A percentile compares a stretch with the other conserved stretches of the same genome.
Conservation (phyloP, 2,329 filamentous ascomycete species). For the Coleophoma eucalyptorum region DNA sequence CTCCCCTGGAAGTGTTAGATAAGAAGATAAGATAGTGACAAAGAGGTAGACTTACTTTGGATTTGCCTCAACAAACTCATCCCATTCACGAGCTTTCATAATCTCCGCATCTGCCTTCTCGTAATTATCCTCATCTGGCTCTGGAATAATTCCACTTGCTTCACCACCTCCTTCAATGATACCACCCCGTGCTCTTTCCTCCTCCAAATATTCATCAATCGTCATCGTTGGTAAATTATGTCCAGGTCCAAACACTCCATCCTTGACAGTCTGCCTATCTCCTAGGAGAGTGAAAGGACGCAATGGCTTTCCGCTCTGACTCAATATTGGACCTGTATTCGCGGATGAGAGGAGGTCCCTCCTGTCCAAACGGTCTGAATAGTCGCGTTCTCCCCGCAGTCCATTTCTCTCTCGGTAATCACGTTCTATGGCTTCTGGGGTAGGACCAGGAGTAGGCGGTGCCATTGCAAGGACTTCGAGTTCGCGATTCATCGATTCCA, state of each 20-base stretch:
- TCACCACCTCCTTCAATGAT: slow-evolving; percentile 90
- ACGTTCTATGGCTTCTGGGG: slow-evolving; percentile 38
- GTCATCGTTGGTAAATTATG: slow-evolving; percentile 97
- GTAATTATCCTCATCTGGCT: slow-evolving; percentile 84
- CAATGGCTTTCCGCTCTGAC: slow-evolving; percentile 75
- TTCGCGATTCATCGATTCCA: slow-evolving; percentile 87
- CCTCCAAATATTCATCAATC: slow-evolving; percentile 95
- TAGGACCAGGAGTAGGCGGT: slow-evolving; percentile 46
- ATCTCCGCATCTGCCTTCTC: slow-evolving; percentile 87
- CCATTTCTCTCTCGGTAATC: slow-evolving; percentile 41
- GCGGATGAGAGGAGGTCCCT: slow-evolving; percentile 46
- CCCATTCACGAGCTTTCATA: slow-evolving; percentile 91
- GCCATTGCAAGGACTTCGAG: slow-evolving; percentile 76
- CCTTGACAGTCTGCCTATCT: slow-evolving; percentile 68
- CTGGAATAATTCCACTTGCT: slow-evolving; percentile 61
- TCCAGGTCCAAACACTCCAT: slow-evolving; percentile 82
- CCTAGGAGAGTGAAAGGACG: slow-evolving; percentile 86
- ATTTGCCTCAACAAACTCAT: slow-evolving; percentile 89
- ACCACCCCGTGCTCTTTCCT: slow-evolving; percentile 78
- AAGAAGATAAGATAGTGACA: background rate
- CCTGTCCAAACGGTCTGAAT: slow-evolving; percentile 72
- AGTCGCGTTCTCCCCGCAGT: slow-evolving; percentile 40
- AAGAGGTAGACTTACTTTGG: slow-evolving; percentile 47
- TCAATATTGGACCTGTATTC: slow-evolving; percentile 69
- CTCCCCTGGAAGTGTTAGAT: slow-evolving; percentile 41